Percentiles rank a stretch among this genome's conserved stretches.
phyloP scores from a whole-genome alignment of 129 eudicot species.

The Oenanthe sinensis region DNA sequence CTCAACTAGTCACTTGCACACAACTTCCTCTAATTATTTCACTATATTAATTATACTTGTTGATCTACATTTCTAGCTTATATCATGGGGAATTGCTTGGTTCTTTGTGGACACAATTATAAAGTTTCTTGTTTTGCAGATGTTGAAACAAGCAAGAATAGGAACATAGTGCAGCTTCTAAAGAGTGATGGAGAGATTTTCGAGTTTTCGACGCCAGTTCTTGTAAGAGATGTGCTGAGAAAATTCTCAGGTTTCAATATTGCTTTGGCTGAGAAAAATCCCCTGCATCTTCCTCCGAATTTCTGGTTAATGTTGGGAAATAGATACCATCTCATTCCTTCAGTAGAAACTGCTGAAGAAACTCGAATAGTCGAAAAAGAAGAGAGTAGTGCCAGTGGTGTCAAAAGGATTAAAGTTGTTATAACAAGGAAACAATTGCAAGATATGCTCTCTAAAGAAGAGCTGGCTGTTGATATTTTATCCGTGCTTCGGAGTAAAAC shows the following conservation, averaged over 20 bases:
- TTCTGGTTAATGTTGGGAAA: slow-evolving; percentile 6
- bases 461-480: slow-evolving; percentile 6
- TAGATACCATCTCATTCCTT: slow-evolving; percentile 5
- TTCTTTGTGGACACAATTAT: neutral
- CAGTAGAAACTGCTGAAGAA: neutral
- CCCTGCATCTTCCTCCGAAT: slow-evolving; percentile 15
- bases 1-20: slow-evolving; percentile 4
- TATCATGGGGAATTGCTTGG: slow-evolving; percentile 21
- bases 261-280: slow-evolving; percentile 5
- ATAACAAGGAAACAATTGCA: slow-evolving; percentile 36
- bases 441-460: slow-evolving; percentile 14
- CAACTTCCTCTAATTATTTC: neutral
- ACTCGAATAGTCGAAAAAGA: neutral
- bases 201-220: slow-evolving; percentile 16
- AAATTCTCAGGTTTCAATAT: slow-evolving; percentile 7
- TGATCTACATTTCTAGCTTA: neutral
- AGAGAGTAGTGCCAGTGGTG: neutral
- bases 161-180: slow-evolving; percentile 13
- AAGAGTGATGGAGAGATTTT: slow-evolving; percentile 24
- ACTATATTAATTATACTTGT: neutral
- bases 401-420: slow-evolving; percentile 33
- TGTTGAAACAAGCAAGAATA: slow-evolving; percentile 8
- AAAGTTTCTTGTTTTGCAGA: slow-evolving; percentile 7
- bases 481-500: neutral
- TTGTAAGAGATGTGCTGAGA: slow-evolving; percentile 12